phyloP scores from a whole-genome alignment of 257 asterid genomes.

The Hygrophila difformis region DNA sequence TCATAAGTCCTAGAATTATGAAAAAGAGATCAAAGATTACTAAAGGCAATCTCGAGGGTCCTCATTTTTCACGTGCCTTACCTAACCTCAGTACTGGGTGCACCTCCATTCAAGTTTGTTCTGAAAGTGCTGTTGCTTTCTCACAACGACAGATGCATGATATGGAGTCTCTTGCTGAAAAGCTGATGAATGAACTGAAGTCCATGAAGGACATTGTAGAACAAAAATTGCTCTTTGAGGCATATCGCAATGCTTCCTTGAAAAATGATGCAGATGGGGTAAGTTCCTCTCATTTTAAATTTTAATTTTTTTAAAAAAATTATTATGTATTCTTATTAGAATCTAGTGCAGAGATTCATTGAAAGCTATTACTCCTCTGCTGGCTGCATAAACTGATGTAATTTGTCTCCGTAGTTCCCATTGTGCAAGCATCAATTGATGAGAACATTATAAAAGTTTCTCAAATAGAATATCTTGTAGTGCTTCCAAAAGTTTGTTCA shows the following conservation, averaged over 20 bases:
- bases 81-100: constrained; percentile 62
- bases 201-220: constrained; percentile 78
- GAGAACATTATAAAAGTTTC: too few species aligned
- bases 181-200: constrained; percentile 74
- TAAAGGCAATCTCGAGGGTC: constrained; percentile 57
- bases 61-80: constrained; percentile 48
- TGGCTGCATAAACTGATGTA: too few species aligned
- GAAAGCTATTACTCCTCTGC: too few species aligned
- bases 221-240: constrained; percentile 69
- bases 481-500: too few species aligned
- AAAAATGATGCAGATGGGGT: constrained; percentile 86
- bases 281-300: constrained; percentile 12
- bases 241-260: constrained; percentile 55
- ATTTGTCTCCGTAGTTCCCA: too few species aligned
- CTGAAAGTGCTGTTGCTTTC: constrained; percentile 77
- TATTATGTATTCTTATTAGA: too few species aligned
- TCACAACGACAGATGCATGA: constrained; percentile 87
- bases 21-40: constrained; percentile 34
- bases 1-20: constrained; percentile 24
- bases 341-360: too few species aligned
- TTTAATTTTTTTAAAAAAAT: too few species aligned
- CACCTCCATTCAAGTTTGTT: constrained; percentile 60
- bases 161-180: constrained; percentile 63
- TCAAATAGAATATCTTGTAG: too few species aligned
- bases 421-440: too few species aligned